These are phyloP conservation scores for Eragrostis nindensis DNA, from an alignment of 176 grass and related monocot species.

Conservation along the genomic window DNA sequence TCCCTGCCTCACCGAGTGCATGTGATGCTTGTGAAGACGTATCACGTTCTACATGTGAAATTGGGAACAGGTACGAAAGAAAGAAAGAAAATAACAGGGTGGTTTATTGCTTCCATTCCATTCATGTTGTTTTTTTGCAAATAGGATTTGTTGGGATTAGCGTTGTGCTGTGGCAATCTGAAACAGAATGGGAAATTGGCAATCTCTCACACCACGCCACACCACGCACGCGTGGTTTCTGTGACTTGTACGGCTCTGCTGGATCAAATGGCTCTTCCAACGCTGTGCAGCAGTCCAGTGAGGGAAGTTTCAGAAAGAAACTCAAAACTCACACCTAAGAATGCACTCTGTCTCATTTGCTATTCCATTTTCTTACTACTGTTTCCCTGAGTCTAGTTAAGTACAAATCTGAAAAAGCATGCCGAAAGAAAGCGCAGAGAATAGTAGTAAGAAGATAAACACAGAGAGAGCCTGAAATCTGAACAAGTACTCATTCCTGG, in stretches of 20 bases:
- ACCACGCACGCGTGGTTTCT: not conserved
- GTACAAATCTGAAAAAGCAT: slow-evolving; percentile 41
- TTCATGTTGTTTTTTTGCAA: not conserved
- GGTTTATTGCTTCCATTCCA: not conserved
- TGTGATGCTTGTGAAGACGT: slow-evolving; percentile 39
- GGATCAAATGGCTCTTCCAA: not conserved
- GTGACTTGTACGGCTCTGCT: not conserved
- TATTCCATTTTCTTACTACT: not conserved
- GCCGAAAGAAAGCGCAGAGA: slow-evolving; percentile 9
- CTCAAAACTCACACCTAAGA: not conserved
- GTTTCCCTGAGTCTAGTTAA: not conserved
- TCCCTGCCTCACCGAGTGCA: not conserved
- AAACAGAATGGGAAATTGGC: not conserved
- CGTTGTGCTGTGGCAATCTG: slow-evolving; percentile 1
- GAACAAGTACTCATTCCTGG: slow-evolving; percentile 39
- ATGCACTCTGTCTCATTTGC: not conserved
- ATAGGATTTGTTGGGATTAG: not conserved
- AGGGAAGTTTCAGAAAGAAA: not conserved
- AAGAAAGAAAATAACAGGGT: slow-evolving; percentile 5
- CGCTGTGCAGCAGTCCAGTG: not conserved
- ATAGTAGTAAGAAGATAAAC: slow-evolving; percentile 23
- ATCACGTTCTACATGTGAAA: slow-evolving; percentile 51
- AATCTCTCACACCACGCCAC: slow-evolving; percentile 22
- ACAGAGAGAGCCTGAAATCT: slow-evolving; percentile 13
- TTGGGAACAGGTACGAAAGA: not conserved